Evolutionary conservation across 192 early-diverging fungal genomes (phyloP), one percentile per base, ranked within the genome.

Genomic region (Umbelopsis sp.): DNA sequence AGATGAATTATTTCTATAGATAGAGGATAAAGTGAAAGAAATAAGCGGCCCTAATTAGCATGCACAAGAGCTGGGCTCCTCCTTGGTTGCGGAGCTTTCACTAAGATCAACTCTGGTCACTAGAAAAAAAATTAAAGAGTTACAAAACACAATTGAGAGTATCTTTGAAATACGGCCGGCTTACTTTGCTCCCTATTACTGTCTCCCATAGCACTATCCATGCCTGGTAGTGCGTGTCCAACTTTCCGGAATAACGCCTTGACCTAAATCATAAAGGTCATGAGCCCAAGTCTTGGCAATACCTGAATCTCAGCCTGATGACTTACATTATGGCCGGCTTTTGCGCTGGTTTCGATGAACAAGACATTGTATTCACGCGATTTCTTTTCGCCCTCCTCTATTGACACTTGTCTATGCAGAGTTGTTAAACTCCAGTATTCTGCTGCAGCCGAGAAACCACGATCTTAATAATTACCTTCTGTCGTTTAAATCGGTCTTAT

Each of bases 301-400:
- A 6, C 37, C 5, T 41, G 10, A 41, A 41, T 41, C 27, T 41
- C 37, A 10, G 37, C 7, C 37, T 10, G 6, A 1, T 41, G 8
- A 27, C 65, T 49, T 76, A 99, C 96, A 80, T 99, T 99, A 80
- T 98, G 95, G 9, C 96, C 98, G 3, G 95, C 97, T 81, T 99
- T 99, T 47, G 98, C 98, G 69, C 91, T 93, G 13, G 98, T 99
- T 76, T 99, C 98, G 77, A 99, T 98, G 79, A 97, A 99, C 93
- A 99, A 92, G 44, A 96, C 93, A 72, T 94, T 97, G 78, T 92
- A 91, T 72, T 98, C 98, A 74, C 92, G 92, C 5, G 97, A 92
- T 76, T 95, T 95, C 84, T 95, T 95, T 80, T 99, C 98, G 41
- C 97, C 98, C 74, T 99, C 97, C 75, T 98, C 96, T 44, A 94